Base-by-base conservation (phyloP, 352 stramenopile genomes). In the Globisporangium paroecandrum region DNA sequence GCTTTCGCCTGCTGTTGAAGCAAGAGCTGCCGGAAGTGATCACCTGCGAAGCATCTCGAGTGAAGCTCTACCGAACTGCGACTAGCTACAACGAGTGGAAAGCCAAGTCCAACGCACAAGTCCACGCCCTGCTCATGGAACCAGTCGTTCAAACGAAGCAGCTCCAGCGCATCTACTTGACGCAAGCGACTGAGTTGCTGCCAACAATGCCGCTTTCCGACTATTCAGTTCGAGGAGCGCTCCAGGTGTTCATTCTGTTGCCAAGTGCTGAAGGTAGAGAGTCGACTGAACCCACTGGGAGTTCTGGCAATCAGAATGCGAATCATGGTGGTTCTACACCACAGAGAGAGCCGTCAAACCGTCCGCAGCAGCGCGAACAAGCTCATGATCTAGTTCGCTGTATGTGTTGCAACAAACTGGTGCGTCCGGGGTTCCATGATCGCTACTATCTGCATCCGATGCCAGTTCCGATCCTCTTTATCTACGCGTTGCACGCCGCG, bases 191-290 rank as follows among this genome's bases (percentile, higher is more conserved):
- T 18, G 27, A 15, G 29, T 25, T 60, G 20, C 9, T n/a, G 15
- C 7, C 55, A n/a, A 27, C 54, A 9, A 46, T n/a, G 0, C 29
- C 3, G 5, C 29, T 46, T 43, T 25, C 8, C 3, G 27, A 60
- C 15, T 43, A 29, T 41, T 25, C 25, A 18, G 18, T 24, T 10
- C 27, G 36, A n/a, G 55, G 55, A 25, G 55, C 18, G 18, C 55
- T 60, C 29, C 29, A 60, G 27, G 3, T 46, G 55, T 43, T 43
- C 27, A 60, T 60, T 60, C 27, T 60, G 29, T 34, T 60, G 29
- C 6, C 18, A 60, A 24, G 18, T 27, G 7, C 4, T 8, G 7
- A 41, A 43, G 7, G 29, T 46, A 36, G 29, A 46, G 2, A 43
- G 27, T 6, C 18, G 43, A 47, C 38, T n/a, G 38, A 47, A 47